phyloP scores from a whole-genome alignment of 768 basidiomycete species.

The Tubosaeta sp. region DNA sequence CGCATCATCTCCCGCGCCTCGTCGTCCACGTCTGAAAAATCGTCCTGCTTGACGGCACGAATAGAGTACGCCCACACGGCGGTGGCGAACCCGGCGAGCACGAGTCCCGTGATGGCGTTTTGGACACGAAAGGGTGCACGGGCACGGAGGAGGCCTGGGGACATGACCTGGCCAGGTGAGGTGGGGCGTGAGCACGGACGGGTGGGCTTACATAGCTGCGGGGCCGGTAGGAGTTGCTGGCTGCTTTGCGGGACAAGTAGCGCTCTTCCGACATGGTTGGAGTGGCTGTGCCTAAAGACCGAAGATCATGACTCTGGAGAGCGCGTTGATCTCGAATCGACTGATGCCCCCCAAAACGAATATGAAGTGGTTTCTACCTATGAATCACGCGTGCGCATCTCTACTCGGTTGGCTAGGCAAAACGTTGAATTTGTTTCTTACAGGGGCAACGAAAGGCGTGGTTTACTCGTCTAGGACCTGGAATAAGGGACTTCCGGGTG shows the following conservation, averaged over 20 bases:
- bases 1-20: slow-evolving; percentile 58
- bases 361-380: too few species aligned
- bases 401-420: too few species aligned
- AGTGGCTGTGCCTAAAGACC: slow-evolving; percentile 14
- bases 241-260: slow-evolving; percentile 34
- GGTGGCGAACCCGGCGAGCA: slow-evolving; percentile 67
- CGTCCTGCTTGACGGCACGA: slow-evolving; percentile 89
- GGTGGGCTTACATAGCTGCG: slow-evolving; percentile 31
- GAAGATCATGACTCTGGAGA: too few species aligned
- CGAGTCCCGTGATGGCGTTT: slow-evolving; percentile 75
- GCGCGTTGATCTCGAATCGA: too few species aligned
- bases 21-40: slow-evolving; percentile 83
- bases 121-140: slow-evolving; percentile 75
- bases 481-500: too few species aligned
- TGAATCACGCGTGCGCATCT: too few species aligned
- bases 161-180: slow-evolving; percentile 58
- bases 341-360: too few species aligned
- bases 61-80: slow-evolving; percentile 93
- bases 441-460: too few species aligned
- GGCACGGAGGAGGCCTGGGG: slow-evolving; percentile 82
- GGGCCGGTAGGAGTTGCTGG: slow-evolving; percentile 36
- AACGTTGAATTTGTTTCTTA: too few species aligned
- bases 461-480: too few species aligned
- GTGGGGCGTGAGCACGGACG: not conserved
- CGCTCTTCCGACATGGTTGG: slow-evolving; percentile 29